Evolutionary conservation across 140 eudicot species (phyloP), one percentile per base, ranked within the genome.

Genomic region (Bidens hawaiensis): DNA sequence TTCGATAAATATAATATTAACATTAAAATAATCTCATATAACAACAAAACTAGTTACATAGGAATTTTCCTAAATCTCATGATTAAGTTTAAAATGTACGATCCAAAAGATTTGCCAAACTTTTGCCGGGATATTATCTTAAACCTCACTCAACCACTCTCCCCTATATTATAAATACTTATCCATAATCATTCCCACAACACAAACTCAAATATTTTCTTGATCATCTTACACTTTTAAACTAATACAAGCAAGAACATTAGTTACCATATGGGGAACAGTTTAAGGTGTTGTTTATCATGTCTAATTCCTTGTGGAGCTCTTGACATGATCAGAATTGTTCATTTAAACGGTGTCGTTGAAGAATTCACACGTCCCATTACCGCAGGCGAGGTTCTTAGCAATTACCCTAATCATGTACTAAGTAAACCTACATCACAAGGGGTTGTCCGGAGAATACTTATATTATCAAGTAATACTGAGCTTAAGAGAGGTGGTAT

Each of bases 401-500:
- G 69, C 67, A 62, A 82, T 49, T 69, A 91, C 70, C 98, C 98
- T 15, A 78, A 80, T 73, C 83, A 91, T 40, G 85, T 84, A 28
- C 71, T 91, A 30, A 87, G 78, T n/a, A 84, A 80, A 54, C 96
- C 98, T 2, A 70, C 75, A 31, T 78, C 96, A 3, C 90, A 81
- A 16, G 94, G 90, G 3, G 82, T 86, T 6, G 79, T 64, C 4
- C 65, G 96, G 2, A 68, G 69, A 56, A 80, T 91, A 57, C 41
- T 84, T 50, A 82, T 91, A 8, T 45, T 91, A 15, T 82, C 98
- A 13, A 85, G 75, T 22, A 77, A 56, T 27, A 70, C 95, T 0
- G 95, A 91, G 79, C 91, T 91, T 26, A 87, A 82, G 56, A 76
- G 94, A 36, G 98, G 98, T 27, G 56, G 81, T 17, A 82, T 91